phyloP scores from a whole-genome alignment of 352 stramenopile genomes.

The Phytophthora fragariaefolia region DNA sequence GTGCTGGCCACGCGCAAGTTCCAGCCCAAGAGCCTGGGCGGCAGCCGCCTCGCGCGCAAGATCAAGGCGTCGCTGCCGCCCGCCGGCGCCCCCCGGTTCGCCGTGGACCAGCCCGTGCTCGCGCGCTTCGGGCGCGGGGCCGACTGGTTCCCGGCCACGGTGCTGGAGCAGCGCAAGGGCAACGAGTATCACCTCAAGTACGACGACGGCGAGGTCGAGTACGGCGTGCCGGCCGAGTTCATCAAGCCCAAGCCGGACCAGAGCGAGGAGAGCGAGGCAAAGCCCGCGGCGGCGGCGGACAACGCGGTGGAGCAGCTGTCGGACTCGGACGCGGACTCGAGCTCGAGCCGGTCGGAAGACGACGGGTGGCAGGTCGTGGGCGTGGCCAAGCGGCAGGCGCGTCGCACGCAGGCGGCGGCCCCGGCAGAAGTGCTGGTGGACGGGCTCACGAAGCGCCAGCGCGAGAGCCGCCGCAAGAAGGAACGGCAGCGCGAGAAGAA shows the following conservation, averaged over 20 bases:
- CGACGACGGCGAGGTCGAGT: constrained; percentile 79
- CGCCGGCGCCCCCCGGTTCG: constrained; percentile 36
- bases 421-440: constrained; percentile 39
- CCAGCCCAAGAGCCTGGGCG: constrained; percentile 61
- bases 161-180: constrained; percentile 75
- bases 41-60: constrained; percentile 19
- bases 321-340: constrained; percentile 24
- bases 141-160: constrained; percentile 70
- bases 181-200: constrained; percentile 81
- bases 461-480: constrained; percentile 80
- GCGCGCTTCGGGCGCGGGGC: constrained; percentile 61
- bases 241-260: constrained; percentile 41
- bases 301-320: constrained; percentile 16
- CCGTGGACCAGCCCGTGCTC: constrained; percentile 57
- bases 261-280: constrained; percentile 21
- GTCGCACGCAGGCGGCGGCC: constrained; percentile 10
- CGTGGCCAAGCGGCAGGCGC: constrained; percentile 28
- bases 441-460: constrained; percentile 81
- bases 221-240: constrained; percentile 61
- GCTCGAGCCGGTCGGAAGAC: constrained; percentile 43
- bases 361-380: constrained; percentile 81
- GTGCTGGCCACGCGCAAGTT: constrained; percentile 70
- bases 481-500: constrained; percentile 82
- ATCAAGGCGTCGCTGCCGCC: constrained; percentile 33
- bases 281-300: constrained; percentile 14